Base-by-base conservation (phyloP, 192 early-diverging fungal species). In the Chytriomyces sp. region DNA sequence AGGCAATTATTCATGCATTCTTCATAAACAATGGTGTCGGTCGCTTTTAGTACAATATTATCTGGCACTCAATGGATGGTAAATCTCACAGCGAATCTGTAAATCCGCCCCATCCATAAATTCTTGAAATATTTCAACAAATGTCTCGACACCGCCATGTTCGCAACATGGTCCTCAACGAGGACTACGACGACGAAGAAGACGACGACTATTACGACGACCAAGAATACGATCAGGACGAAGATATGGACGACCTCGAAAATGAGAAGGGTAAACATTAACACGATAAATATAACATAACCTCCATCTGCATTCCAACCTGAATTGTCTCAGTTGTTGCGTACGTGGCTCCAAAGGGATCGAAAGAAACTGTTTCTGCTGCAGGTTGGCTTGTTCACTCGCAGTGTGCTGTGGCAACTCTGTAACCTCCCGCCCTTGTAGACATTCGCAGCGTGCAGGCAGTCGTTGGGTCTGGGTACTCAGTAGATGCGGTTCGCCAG, bases 71-170 rank as follows among this genome's bases (percentile, higher is more conserved):
- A 2, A 35, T 35, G 28, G 28, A 35, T 35, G 28, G 28, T 35
- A 35, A 35, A 35, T 35, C 28, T 35, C 28, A 35, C 28, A 35
- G 28, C 28, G 28, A 35, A 35, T 35, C 28, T 35, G 28, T 35
- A 35, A 35, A 35, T 35, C 28, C 28, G 28, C 1, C 28, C 28
- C 28, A 35, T 35, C 28, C 28, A 35, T 35, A 35, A 35, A 35
- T 35, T 35, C 28, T 35, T 35, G 28, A 35, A 35, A 35, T 35
- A 35, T 35, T 35, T 35, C 1, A 35, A 35, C 1, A 35, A 35
- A 86, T 86, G 85, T 84, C 82, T 20, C 71, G 87, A 72, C 87
- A 88, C 64, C 78, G 87, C 63, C 79, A 83, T 47, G 63, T 88
- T 8, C 64, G 87, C 48, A 88, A 88, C 67, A 60, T 88, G 75